These are phyloP conservation scores for Trichoderma sp. DNA, from an alignment of 2,329 filamentous ascomycete species.

Conservation along the genomic window DNA sequence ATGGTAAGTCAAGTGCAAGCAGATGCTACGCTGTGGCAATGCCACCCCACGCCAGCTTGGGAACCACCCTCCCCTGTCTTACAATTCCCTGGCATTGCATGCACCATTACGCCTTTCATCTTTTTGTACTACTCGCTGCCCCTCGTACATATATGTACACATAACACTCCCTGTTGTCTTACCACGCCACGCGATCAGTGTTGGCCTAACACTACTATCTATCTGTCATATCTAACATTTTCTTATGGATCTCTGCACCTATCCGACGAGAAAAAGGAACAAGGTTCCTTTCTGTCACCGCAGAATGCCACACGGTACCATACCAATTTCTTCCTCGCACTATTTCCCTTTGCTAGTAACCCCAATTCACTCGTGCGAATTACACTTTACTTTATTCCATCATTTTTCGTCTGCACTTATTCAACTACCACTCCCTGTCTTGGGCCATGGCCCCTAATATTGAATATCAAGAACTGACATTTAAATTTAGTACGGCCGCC, in stretches of 20 bases:
- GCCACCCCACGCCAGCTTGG: not conserved
- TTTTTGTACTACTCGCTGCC: not conserved
- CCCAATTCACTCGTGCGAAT: not conserved
- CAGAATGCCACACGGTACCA: not conserved
- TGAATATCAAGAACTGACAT: conserved; percentile 32
- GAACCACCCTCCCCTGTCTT: not conserved
- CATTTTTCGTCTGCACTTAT: not conserved
- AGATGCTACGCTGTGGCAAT: not conserved
- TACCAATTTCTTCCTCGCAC: not conserved
- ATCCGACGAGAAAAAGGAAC: not conserved
- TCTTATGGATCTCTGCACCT: not conserved
- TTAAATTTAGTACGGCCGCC: conserved; percentile 29
- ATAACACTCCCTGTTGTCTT: not conserved
- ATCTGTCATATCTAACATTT: not conserved
- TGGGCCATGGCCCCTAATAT: conserved; percentile 28
- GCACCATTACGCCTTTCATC: not conserved
- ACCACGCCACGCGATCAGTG: not conserved
- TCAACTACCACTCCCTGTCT: not conserved
- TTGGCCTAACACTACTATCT: not conserved
- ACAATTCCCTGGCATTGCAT: not conserved
- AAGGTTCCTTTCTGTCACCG: not conserved
- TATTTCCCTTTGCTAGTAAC: not conserved
- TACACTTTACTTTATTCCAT: not conserved
- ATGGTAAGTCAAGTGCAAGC: not conserved
- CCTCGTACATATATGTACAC: not conserved